Evolutionary conservation across 441 rosid species (phyloP).

Genomic region (Euphorbia schlechtendalii): DNA sequence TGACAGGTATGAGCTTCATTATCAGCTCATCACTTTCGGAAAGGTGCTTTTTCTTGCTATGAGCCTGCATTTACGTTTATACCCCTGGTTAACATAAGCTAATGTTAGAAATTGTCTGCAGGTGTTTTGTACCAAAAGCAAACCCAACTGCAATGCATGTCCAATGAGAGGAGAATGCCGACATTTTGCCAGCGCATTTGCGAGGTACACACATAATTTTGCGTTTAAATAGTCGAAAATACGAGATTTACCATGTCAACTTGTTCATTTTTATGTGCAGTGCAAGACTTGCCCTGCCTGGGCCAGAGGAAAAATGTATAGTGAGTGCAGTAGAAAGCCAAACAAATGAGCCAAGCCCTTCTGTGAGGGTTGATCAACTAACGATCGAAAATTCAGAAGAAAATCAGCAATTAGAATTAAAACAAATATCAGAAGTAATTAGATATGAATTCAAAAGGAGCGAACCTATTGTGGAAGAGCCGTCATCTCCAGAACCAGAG

Average conservation of each 20-base stretch:
- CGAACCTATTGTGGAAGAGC: conserved; percentile 80
- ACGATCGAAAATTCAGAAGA: conserved; percentile 32
- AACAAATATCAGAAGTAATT: conserved; percentile 18
- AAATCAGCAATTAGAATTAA: conserved; percentile 27
- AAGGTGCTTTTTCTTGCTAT: conserved; percentile 44
- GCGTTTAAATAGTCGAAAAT: too few relatives aligned
- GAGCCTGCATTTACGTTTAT: conserved; percentile 7
- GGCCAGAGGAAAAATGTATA: conserved; percentile 67
- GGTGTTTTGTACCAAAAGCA: conserved; percentile 94
- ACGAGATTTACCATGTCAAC: background rate
- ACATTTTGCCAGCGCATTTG: conserved; percentile 97
- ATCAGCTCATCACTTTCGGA: conserved; percentile 96
- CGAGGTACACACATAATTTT: conserved; percentile 51
- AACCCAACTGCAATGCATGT: conserved; percentile 95
- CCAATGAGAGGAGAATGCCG: conserved; percentile 98
- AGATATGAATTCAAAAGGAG: conserved; percentile 21
- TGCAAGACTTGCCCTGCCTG: conserved; percentile 92
- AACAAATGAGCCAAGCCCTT: conserved; percentile 26
- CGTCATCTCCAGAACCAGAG: conserved; percentile 72
- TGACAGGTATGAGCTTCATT: conserved; percentile 89
- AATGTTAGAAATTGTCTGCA: conserved; percentile 28
- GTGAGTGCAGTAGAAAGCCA: conserved; percentile 36
- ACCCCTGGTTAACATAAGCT: conserved; percentile 13
- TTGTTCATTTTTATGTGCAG: conserved; percentile 35
- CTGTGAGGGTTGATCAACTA: conserved; percentile 26